Evolutionary conservation across 345 rosid species (phyloP).

Genomic region (Gossypium ekmanianum): DNA sequence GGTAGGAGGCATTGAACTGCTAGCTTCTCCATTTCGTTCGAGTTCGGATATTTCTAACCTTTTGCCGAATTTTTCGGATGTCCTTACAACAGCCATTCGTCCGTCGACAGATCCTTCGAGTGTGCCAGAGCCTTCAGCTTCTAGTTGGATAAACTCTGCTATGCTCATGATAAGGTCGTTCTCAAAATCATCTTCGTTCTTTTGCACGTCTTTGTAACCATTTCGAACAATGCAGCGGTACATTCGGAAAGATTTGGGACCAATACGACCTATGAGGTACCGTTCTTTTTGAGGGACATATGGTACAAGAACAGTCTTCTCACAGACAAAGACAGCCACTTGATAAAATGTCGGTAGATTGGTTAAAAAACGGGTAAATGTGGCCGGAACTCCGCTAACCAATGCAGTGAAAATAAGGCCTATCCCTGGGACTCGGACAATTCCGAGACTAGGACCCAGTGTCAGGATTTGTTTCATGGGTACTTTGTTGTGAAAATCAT

Average conservation of each 20-base stretch:
- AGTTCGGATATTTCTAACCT: slow-evolving; percentile 52
- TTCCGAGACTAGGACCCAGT: slow-evolving; percentile 81
- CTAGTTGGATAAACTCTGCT: slow-evolving; percentile 89
- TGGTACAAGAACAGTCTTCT: slow-evolving; percentile 82
- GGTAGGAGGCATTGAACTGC: slow-evolving; percentile 33
- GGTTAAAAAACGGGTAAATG: slow-evolving; percentile 77
- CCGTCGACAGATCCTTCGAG: slow-evolving; percentile 56
- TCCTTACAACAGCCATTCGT: slow-evolving; percentile 68
- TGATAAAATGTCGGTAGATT: slow-evolving; percentile 89
- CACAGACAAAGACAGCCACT: slow-evolving; percentile 79
- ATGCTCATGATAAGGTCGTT: slow-evolving; percentile 81
- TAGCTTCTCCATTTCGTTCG: slow-evolving; percentile 34
- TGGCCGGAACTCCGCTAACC: slow-evolving; percentile 72
- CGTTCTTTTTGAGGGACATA: slow-evolving; percentile 74
- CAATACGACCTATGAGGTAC: slow-evolving; percentile 82
- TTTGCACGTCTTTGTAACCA: slow-evolving; percentile 82
- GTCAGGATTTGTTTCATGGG: slow-evolving; percentile 75
- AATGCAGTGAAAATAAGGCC: slow-evolving; percentile 85
- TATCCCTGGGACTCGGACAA: slow-evolving; percentile 84
- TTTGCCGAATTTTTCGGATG: slow-evolving; percentile 76
- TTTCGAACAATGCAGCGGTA: slow-evolving; percentile 86
- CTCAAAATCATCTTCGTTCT: slow-evolving; percentile 66
- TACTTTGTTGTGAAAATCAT: slow-evolving; percentile 78
- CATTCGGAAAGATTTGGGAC: slow-evolving; percentile 83
- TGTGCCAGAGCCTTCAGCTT: slow-evolving; percentile 65